Percentiles rank a stretch among this genome's conserved stretches.
Evolutionary conservation across 148 eudicot genomes (phyloP).

Genomic region (Camellia sinensis): DNA sequence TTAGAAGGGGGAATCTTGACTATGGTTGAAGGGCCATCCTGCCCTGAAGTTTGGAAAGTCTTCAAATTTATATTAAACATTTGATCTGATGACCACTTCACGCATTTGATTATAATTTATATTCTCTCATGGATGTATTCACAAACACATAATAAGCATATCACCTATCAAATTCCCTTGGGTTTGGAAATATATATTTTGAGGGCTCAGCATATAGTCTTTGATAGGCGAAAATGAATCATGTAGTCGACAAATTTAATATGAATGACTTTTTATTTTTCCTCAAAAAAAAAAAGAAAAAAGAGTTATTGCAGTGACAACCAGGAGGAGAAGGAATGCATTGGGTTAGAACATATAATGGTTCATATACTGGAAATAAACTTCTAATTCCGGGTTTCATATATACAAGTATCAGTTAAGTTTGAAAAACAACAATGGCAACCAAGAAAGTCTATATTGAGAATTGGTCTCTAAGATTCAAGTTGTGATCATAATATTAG

Average conservation of each 20-base stretch:
- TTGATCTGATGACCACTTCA: neutral
- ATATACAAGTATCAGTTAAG: neutral
- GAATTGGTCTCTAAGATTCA: neutral
- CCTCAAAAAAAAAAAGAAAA: too few species aligned
- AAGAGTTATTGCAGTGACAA: neutral
- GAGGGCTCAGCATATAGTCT: too few species aligned
- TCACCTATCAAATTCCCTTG: neutral
- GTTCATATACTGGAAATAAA: neutral
- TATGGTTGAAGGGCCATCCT: neutral
- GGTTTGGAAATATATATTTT: neutral
- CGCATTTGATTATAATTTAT: neutral
- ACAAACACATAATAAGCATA: neutral
- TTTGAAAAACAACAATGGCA: neutral
- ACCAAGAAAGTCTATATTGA: neutral
- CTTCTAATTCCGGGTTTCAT: neutral
- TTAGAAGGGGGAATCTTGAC: neutral
- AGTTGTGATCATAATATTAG: neutral
- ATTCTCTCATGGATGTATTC: neutral
- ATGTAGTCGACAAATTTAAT: neutral
- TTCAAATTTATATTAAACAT: neutral
- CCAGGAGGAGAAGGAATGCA: neutral
- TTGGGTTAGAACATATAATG: neutral
- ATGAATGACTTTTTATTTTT: too few species aligned
- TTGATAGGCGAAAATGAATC: too few species aligned
- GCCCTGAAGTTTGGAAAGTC: neutral